phyloP scores from a whole-genome alignment of 345 rosid species.

The Jatropha curcas region DNA sequence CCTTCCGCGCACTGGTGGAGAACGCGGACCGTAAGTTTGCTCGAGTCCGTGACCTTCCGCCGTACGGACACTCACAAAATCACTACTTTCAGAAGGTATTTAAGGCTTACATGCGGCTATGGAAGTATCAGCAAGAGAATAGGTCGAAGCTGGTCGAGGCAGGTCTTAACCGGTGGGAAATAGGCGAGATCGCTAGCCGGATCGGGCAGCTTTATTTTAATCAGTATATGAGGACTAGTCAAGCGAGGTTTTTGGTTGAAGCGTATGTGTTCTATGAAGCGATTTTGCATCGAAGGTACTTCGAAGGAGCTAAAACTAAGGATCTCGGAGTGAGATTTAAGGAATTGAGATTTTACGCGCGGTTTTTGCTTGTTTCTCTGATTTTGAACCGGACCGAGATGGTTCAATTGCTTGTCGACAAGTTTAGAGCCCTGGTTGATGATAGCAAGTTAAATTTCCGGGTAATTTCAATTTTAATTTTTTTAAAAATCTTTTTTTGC shows the following conservation, averaged over 20 bases:
- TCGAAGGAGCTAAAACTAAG: slow-evolving; percentile 44
- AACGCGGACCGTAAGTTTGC: slow-evolving; percentile 94
- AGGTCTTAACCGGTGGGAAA: slow-evolving; percentile 96
- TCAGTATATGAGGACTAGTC: slow-evolving; percentile 94
- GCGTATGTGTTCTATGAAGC: slow-evolving; percentile 94
- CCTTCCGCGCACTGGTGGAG: slow-evolving; percentile 74
- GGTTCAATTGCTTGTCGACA: slow-evolving; percentile 39
- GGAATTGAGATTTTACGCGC: slow-evolving; percentile 84
- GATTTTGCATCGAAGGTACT: slow-evolving; percentile 72
- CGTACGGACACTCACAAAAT: slow-evolving; percentile 50
- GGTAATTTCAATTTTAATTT: slow-evolving; percentile 39
- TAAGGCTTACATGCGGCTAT: slow-evolving; percentile 89
- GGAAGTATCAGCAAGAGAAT: slow-evolving; percentile 95
- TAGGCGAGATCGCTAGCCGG: slow-evolving; percentile 99
- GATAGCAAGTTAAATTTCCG: slow-evolving; percentile 67
- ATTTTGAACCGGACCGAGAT: slow-evolving; percentile 64
- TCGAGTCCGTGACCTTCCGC: slow-evolving; percentile 77
- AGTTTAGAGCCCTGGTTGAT: slow-evolving; percentile 50
- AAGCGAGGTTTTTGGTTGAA: slow-evolving; percentile 78
- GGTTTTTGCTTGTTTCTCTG: slow-evolving; percentile 82
- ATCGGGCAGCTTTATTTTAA: slow-evolving; percentile 96
- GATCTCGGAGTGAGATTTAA: slow-evolving; percentile 77
- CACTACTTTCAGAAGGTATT: slow-evolving; percentile 79
- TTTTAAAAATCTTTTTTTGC: neutral
- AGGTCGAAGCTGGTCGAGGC: slow-evolving; percentile 63